A percentile compares a stretch with the other conserved stretches of the same genome.
These are phyloP conservation scores for Gossypium lobatum DNA, from an alignment of 441 rosid genomes.

Conservation along the genomic window DNA sequence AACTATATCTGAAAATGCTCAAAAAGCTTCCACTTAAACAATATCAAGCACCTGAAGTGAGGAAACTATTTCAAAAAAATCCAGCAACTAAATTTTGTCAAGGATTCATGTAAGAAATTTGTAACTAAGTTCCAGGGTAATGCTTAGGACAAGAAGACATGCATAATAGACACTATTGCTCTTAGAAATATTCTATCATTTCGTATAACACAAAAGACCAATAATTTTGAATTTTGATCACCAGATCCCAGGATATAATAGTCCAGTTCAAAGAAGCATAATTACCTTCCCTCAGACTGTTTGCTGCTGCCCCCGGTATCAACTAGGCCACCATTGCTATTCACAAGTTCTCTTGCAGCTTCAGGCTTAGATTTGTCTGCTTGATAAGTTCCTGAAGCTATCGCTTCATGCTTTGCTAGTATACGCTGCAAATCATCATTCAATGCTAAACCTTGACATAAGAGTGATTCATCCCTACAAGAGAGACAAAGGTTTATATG, in stretches of 20 bases:
- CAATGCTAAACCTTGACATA: conserved; percentile 82
- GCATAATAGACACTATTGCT: not conserved
- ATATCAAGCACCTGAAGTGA: not conserved
- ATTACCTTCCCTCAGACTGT: conserved; percentile 49
- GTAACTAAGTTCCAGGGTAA: not conserved
- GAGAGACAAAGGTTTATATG: not conserved
- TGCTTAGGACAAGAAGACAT: not conserved
- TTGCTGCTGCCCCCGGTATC: conserved; percentile 61
- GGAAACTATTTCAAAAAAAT: not conserved
- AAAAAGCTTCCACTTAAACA: not conserved
- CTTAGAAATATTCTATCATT: not conserved
- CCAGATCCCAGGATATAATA: not conserved
- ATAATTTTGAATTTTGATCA: not conserved
- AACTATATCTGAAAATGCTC: not conserved
- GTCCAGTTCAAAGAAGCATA: conserved; percentile 8
- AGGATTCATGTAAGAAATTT: conserved; percentile 2
- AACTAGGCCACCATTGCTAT: conserved; percentile 59
- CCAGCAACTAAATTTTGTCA: not conserved
- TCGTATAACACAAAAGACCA: not conserved
- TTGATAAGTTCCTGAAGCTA: conserved; percentile 66
- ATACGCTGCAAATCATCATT: conserved; percentile 98
- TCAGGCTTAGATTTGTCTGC: conserved; percentile 50
- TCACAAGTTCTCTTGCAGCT: conserved; percentile 48
- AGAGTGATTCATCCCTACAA: conserved; percentile 84
- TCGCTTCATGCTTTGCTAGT: conserved; percentile 78